Conservation (phyloP, 2,329 filamentous ascomycete species). For the Penicillium sp. region DNA sequence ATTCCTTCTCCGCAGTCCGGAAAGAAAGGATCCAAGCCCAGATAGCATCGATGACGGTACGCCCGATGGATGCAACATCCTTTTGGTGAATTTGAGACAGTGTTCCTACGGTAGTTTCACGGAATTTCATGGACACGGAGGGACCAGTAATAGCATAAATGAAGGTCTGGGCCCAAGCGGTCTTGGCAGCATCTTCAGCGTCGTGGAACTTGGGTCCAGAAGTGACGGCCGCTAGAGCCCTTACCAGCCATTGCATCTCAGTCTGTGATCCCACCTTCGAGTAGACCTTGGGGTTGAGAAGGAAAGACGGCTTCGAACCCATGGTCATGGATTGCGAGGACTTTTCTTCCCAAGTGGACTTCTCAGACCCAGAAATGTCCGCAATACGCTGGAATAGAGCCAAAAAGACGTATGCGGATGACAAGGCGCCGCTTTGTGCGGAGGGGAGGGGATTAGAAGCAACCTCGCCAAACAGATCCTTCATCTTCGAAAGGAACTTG, state of each 20-base stretch:
- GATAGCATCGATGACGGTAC: slow-evolving; percentile 63
- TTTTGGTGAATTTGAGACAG: slow-evolving; percentile 62
- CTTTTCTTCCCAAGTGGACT: slow-evolving; percentile 47
- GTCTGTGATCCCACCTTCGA: slow-evolving; percentile 69
- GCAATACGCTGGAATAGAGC: slow-evolving; percentile 57
- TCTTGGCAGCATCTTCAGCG: slow-evolving; percentile 46
- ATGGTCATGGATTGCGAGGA: slow-evolving; percentile 61
- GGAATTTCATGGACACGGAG: slow-evolving; percentile 56
- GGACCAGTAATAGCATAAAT: slow-evolving; percentile 70
- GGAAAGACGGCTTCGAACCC: slow-evolving; percentile 79
- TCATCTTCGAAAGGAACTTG: slow-evolving; percentile 48
- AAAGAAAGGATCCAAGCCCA: slow-evolving; percentile 72
- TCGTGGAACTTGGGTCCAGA: slow-evolving; percentile 50
- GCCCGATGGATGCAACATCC: slow-evolving; percentile 55
- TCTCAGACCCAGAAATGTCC: slow-evolving; percentile 50
- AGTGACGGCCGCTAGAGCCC: slow-evolving; percentile 62
- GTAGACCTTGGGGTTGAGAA: slow-evolving; percentile 80
- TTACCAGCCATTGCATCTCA: slow-evolving; percentile 71
- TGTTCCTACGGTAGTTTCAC: slow-evolving; percentile 57
- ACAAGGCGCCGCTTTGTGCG: slow-evolving; percentile 75
- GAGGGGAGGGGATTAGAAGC: slow-evolving; percentile 70
- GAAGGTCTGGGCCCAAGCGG: slow-evolving; percentile 77
- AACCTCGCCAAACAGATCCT: slow-evolving; percentile 70
- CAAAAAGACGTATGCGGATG: slow-evolving; percentile 68
- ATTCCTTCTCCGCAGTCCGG: slow-evolving; percentile 72